Evolutionary conservation across 1,139 yeast species (phyloP).

Genomic region (Debaryomyces coudertii): DNA sequence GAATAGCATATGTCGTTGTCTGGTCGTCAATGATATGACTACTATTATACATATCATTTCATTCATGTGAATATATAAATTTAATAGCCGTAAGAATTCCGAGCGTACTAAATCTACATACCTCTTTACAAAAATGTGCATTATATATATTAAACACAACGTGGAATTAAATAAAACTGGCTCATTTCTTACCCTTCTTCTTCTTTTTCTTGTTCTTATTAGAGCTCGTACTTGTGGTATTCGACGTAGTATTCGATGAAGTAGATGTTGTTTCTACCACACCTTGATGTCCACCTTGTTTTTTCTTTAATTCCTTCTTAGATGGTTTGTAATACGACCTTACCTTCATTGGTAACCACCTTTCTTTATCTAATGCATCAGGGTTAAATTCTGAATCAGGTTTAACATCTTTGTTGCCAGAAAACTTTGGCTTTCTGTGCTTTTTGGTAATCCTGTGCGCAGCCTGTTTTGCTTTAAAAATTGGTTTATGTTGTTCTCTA

Average conservation of each 20-base stretch:
- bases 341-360: constrained; percentile 90
- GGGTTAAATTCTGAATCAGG: constrained; percentile 30
- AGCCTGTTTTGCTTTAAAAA: constrained; percentile 14
- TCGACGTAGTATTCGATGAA: constrained; percentile 18
- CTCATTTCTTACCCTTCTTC: constrained; percentile 52
- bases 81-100: no score
- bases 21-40: no score
- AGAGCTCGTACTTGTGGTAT: constrained; percentile 23
- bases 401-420: constrained; percentile 38
- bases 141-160: background rate
- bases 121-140: background rate
- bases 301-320: constrained; percentile 59
- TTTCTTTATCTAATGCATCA: constrained; percentile 52
- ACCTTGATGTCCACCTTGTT: constrained; percentile 68
- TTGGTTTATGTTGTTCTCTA: constrained; percentile 11
- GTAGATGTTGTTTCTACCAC: constrained; percentile 47
- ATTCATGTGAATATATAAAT: no score
- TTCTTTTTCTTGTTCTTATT: constrained; percentile 48
- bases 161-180: background rate
- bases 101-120: background rate
- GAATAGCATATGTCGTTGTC: background rate
- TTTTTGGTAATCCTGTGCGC: constrained; percentile 27
- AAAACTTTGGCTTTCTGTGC: constrained; percentile 36
- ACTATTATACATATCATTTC: no score
- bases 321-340: constrained; percentile 83